A percentile compares a stretch with the other conserved stretches of the same genome.
Evolutionary conservation across 2,329 filamentous ascomycete genomes (phyloP).

Genomic region (Didymella segeticola): DNA sequence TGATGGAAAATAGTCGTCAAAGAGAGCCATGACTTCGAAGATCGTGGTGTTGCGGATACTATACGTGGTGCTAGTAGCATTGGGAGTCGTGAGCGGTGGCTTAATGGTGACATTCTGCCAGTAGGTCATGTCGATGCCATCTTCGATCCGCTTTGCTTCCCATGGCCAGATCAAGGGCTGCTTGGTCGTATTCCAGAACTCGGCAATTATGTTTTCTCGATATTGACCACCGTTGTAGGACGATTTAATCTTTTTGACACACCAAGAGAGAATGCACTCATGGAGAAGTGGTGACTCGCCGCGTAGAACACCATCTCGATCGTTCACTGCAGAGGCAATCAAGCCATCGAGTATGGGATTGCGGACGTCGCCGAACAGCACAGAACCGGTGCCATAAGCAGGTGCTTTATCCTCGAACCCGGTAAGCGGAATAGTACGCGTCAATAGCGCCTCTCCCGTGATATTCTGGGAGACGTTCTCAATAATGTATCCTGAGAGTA

Average conservation of each 20-base stretch:
- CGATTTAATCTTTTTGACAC: constrained; percentile 29
- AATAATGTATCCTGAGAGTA: constrained; percentile 29
- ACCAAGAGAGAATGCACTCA: constrained; percentile 35
- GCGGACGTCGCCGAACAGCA: constrained; percentile 22
- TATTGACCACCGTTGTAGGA: constrained; percentile 23
- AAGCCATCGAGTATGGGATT: constrained; percentile 19
- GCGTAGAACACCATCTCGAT: constrained; percentile 7
- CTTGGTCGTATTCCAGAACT: not conserved
- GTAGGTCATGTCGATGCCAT: not conserved
- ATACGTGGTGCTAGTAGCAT: no score
- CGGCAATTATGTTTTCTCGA: constrained; percentile 20
- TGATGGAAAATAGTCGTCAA: constrained; percentile 21
- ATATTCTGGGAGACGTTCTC: not conserved
- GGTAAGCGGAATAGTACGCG: constrained; percentile 22
- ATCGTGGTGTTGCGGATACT: not conserved
- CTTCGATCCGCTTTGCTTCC: not conserved
- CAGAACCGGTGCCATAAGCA: constrained; percentile 22
- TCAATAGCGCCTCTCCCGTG: constrained; percentile 17
- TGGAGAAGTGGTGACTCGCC: constrained; percentile 18
- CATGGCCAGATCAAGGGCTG: not conserved
- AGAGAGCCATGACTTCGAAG: not conserved
- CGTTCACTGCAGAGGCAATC: constrained; percentile 11
- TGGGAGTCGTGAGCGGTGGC: not conserved
- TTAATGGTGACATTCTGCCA: not conserved
- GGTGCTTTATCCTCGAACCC: not conserved